phyloP scores from a whole-genome alignment of 768 basidiomycete genomes.

The Jaapia argillacea region DNA sequence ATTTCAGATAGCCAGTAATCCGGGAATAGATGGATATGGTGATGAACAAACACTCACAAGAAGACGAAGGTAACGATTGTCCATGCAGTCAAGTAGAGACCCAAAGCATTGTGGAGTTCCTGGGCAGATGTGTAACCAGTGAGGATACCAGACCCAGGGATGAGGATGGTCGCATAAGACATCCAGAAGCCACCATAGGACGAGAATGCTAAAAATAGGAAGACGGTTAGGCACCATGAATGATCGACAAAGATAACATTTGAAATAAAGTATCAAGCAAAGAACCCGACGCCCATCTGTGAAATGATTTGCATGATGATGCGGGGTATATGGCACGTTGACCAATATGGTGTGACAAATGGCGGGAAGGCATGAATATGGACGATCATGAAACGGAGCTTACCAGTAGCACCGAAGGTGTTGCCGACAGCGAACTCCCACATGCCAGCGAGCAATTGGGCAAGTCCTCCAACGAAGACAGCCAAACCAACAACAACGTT shows the following conservation, averaged over 20 bases:
- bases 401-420: constrained; percentile 62
- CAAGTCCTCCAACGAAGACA: constrained; percentile 73
- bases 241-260: no score
- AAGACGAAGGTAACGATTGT: constrained; percentile 61
- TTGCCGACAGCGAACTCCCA: constrained; percentile 39
- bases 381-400: no score
- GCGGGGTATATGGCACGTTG: constrained; percentile 30
- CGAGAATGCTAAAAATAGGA: constrained; percentile 31
- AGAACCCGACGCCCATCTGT: constrained; percentile 4
- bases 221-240: background rate
- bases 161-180: constrained; percentile 64
- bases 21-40: background rate
- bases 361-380: no score
- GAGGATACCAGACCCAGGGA: constrained; percentile 57
- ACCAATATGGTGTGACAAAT: no score
- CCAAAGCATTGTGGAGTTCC: constrained; percentile 49
- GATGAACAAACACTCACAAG: constrained; percentile 34
- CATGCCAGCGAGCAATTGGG: constrained; percentile 69
- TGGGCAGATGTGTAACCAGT: constrained; percentile 33
- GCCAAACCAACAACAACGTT: constrained; percentile 85
- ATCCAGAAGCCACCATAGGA: constrained; percentile 88
- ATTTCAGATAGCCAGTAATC: background rate
- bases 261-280: no score
- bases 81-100: constrained; percentile 71
- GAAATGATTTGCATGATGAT: background rate